Base-by-base conservation (phyloP, 176 grass and related monocot genomes). In the Oryza meyeriana region DNA sequence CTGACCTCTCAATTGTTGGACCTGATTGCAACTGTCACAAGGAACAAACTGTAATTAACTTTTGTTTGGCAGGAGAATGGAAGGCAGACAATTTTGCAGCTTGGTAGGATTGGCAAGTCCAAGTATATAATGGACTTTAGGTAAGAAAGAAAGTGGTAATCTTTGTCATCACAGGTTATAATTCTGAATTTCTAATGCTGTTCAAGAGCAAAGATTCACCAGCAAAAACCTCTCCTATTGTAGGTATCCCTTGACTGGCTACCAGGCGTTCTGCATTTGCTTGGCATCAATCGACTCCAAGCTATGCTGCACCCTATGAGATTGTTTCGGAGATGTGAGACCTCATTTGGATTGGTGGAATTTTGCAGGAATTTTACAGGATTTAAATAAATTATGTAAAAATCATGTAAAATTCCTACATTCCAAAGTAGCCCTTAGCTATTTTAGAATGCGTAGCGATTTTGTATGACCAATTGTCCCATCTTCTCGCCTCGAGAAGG, bases 181-280 rank as follows among this genome's bases (percentile, higher is more conserved):
- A 48, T 22, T 9, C 50, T 55, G 20, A 55, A 55, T 55, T 55
- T 59, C 1, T 59, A 2, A 5, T 25, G 1, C 5, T 25, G 8
- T 47, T 28, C 31, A 22, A 29, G 10, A 61, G 17, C 39, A 17
- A 13, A 42, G 8, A 58, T 69, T 75, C 10, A 66, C 0, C 16
- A 58, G n/a, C 1, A 30, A 5, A 13, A 61, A 14, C 12, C 32
- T 33, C 13, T 45, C 30, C 59, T 67, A 8, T 11, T 86, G 67
- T 77, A 95, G 92, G 76, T 88, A 93, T 79, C 95, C 95, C 0
- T 76, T 98, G 71, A 98, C 92, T 45, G 95, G 95, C 22, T 98
- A 98, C 78, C 92, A 98, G 76, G 95, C 95, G 42, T 93, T 98
- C 76, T 95, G 92, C 95, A 91, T 95, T 28, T 98, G 95, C 59